phyloP scores from a whole-genome alignment of 768 basidiomycete species.

The Heimioporus sp. region DNA sequence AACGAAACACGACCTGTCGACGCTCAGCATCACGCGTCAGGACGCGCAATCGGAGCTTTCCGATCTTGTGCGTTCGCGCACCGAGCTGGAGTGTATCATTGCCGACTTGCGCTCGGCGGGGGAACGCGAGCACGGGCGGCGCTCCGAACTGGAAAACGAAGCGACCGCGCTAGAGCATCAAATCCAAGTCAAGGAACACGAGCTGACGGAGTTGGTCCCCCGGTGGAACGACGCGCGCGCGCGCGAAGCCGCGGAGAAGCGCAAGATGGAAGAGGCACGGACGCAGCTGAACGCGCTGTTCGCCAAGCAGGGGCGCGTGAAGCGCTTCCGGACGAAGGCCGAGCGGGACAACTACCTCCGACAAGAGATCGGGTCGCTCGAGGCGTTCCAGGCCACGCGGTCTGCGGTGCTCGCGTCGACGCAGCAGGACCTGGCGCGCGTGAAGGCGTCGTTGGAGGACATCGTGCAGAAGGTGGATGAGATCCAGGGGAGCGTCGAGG shows the following conservation, averaged over 20 bases:
- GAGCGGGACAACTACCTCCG: conserved; percentile 83
- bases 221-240: conserved; percentile 62
- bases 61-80: conserved; percentile 80
- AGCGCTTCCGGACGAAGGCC: conserved; percentile 77
- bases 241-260: conserved; percentile 53
- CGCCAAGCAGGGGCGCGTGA: conserved; percentile 86
- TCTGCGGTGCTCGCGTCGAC: conserved; percentile 53
- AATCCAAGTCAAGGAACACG: conserved; percentile 60
- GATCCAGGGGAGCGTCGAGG: conserved; percentile 60
- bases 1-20: conserved; percentile 67
- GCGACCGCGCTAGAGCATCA: conserved; percentile 56
- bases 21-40: conserved; percentile 63
- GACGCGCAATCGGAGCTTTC: conserved; percentile 82
- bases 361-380: conserved; percentile 74
- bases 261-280: conserved; percentile 70
- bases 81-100: conserved; percentile 83
- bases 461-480: conserved; percentile 58
- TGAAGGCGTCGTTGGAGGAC: conserved; percentile 48
- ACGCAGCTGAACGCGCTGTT: conserved; percentile 73
- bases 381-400: conserved; percentile 58
- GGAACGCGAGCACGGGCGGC: conserved; percentile 61
- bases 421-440: conserved; percentile 46
- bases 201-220: conserved; percentile 63
- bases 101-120: conserved; percentile 71
- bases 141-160: conserved; percentile 63